Conservation (phyloP, 306 rosid genomes). For the Castanea sativa region DNA sequence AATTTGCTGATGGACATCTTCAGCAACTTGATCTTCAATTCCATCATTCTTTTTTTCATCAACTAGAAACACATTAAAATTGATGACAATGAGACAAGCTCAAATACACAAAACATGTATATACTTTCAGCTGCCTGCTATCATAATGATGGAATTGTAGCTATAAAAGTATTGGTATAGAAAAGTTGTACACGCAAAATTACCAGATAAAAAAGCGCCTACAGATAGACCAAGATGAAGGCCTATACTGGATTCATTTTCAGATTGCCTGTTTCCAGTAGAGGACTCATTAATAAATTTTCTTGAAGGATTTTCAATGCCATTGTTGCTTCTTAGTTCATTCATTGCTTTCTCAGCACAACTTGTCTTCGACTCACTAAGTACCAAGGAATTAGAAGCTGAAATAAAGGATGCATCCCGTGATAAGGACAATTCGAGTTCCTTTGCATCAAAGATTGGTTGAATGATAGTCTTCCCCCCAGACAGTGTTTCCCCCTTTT, state of each 20-base stretch:
- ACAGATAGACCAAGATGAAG: slow-evolving; percentile 73
- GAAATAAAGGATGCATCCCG: slow-evolving; percentile 36
- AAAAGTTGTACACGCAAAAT: slow-evolving; percentile 10
- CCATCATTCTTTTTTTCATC: slow-evolving; percentile 37
- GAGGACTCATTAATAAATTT: slow-evolving; percentile 39
- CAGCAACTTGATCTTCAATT: slow-evolving; percentile 39
- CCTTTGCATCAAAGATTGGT: slow-evolving; percentile 41
- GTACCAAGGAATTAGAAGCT: slow-evolving; percentile 43
- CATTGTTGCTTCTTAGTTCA: slow-evolving; percentile 40
- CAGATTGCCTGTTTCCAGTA: slow-evolving; percentile 33
- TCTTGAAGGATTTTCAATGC: slow-evolving; percentile 20
- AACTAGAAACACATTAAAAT: slow-evolving; percentile 47
- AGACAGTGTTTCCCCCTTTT: slow-evolving; percentile 21
- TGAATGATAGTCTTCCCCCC: slow-evolving; percentile 27
- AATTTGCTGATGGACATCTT: slow-evolving; percentile 31
- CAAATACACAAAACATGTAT: background rate
- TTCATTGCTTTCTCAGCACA: slow-evolving; percentile 32
- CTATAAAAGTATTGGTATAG: background rate
- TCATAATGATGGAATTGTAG: slow-evolving; percentile 17
- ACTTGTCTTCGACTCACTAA: slow-evolving; percentile 36
- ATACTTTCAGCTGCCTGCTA: background rate
- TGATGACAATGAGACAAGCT: slow-evolving; percentile 25
- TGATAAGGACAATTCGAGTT: slow-evolving; percentile 63
- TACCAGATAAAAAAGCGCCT: slow-evolving; percentile 69
- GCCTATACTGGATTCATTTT: slow-evolving; percentile 56